Conservation (phyloP, 306 rosid genomes). For the Lablab purpureus region DNA sequence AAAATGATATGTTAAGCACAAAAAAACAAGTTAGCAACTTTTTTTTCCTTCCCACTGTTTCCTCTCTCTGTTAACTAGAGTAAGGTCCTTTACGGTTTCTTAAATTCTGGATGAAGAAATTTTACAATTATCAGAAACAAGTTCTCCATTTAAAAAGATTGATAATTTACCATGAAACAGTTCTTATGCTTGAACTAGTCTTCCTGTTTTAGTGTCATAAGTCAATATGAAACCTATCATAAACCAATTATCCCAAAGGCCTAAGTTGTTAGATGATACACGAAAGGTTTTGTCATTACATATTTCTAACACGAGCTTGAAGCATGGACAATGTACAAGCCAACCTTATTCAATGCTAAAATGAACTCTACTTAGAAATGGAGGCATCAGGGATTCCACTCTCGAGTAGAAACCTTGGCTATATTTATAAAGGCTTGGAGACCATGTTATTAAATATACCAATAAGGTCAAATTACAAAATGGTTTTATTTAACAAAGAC, state of each 20-base stretch:
- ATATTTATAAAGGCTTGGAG: neutral
- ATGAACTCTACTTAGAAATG: neutral
- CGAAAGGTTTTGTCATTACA: neutral
- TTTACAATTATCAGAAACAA: constrained; percentile 10
- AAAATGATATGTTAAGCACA: too few species aligned
- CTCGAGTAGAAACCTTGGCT: neutral
- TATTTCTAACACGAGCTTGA: neutral
- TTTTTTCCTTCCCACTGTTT: constrained; percentile 6
- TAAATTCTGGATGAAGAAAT: neutral
- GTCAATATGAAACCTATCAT: constrained; percentile 9
- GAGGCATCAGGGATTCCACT: neutral
- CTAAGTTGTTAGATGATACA: neutral
- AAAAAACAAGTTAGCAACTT: too few species aligned
- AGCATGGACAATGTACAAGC: neutral
- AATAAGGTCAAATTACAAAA: neutral
- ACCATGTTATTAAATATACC: neutral
- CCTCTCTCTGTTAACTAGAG: neutral
- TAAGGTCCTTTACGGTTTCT: constrained; percentile 3
- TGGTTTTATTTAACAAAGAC: neutral
- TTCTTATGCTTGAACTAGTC: neutral
- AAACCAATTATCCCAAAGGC: neutral
- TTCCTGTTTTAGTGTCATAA: neutral
- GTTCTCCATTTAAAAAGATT: neutral
- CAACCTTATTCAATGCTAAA: neutral
- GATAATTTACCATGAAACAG: neutral